Conservation (phyloP, 2,329 filamentous ascomycete species). For the Penicillium sp. region DNA sequence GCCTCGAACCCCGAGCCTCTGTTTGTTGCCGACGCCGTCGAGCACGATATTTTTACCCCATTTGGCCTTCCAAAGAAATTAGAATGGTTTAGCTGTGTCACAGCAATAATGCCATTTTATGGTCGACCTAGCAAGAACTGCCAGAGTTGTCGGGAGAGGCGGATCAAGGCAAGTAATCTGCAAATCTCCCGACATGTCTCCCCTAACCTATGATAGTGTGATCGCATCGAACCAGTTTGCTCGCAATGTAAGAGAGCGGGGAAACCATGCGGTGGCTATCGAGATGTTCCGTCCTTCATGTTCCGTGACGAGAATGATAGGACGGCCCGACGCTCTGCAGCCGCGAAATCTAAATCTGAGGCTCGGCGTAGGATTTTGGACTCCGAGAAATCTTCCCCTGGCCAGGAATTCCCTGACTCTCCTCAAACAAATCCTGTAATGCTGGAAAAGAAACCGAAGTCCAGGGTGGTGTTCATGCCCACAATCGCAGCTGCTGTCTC, state of each 20-base stretch:
- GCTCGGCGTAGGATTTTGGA: constrained; percentile 13
- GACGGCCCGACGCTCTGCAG: constrained; percentile 20
- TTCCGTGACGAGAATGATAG: constrained; percentile 32
- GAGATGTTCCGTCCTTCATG: constrained; percentile 26
- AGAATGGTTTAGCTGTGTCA: background rate
- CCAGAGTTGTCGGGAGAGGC: constrained; percentile 24
- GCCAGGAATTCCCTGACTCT: background rate
- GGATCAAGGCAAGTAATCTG: constrained; percentile 24
- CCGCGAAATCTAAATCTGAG: constrained; percentile 19
- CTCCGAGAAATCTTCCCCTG: background rate
- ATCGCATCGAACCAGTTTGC: constrained; percentile 27
- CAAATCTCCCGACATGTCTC: background rate
- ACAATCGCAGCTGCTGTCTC: constrained; percentile 6
- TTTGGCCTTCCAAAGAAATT: constrained; percentile 1
- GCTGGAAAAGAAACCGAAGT: background rate
- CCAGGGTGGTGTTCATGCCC: background rate
- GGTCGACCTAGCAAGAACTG: constrained; percentile 27
- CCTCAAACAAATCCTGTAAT: background rate
- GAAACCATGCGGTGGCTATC: constrained; percentile 31
- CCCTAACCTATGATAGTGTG: constrained; percentile 23
- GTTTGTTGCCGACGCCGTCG: background rate
- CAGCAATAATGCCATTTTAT: constrained; percentile 23
- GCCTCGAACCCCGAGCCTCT: background rate
- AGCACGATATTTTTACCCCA: constrained; percentile 17
- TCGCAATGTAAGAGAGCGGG: constrained; percentile 33